A percentile compares a stretch with the other conserved stretches of the same genome.
These are phyloP conservation scores for Neospora caninum DNA, from an alignment of 169 alveolate species.

Conservation along the genomic window DNA sequence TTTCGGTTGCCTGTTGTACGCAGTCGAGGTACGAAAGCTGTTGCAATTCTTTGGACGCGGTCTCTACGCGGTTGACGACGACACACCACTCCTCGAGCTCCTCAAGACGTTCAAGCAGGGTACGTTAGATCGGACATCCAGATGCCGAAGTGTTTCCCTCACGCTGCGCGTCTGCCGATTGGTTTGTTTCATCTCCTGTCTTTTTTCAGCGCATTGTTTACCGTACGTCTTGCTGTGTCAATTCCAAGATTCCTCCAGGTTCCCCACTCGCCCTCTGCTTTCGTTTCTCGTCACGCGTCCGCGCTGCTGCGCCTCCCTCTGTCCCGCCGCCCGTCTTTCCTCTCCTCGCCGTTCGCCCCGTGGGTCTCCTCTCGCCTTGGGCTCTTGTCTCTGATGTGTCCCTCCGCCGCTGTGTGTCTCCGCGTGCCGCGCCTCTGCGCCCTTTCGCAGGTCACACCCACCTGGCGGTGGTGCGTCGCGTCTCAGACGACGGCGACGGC, in stretches of 20 bases:
- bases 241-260: not conserved
- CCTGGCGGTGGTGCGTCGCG: constrained; percentile 66
- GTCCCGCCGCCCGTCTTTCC: too few relatives aligned
- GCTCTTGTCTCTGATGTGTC: too few relatives aligned
- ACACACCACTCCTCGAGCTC: constrained; percentile 57
- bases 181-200: too few relatives aligned
- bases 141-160: not conserved
- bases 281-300: too few relatives aligned
- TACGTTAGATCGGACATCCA: not conserved
- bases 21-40: constrained; percentile 49
- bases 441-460: constrained; percentile 53
- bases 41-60: constrained; percentile 53
- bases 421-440: too few relatives aligned
- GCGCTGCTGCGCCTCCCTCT: too few relatives aligned
- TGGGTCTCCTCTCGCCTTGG: too few relatives aligned
- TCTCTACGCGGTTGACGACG: constrained; percentile 63
- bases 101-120: constrained; percentile 64
- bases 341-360: too few relatives aligned
- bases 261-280: not conserved
- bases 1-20: not conserved
- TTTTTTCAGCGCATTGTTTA: too few relatives aligned
- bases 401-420: too few relatives aligned
- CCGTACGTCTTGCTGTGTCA: too few relatives aligned
- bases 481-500: constrained; percentile 17
- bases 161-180: too few relatives aligned